Evolutionary conservation across 768 basidiomycete genomes (phyloP).

Genomic region (Suillus bovinus): DNA sequence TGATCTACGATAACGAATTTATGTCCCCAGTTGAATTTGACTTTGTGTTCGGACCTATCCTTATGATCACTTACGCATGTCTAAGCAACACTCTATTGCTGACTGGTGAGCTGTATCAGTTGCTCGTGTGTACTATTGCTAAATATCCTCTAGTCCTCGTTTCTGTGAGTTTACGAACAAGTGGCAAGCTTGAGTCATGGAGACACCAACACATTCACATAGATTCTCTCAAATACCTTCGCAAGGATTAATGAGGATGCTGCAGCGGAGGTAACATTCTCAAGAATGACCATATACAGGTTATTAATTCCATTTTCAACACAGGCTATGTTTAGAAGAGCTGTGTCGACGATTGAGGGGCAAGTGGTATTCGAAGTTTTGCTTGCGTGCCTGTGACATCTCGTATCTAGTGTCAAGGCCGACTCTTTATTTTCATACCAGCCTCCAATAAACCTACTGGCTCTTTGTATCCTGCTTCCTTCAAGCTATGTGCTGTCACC

Average conservation of each 20-base stretch:
- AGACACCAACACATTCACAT: conserved; percentile 19
- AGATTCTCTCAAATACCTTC: conserved; percentile 97
- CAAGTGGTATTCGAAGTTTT: conserved; percentile 27
- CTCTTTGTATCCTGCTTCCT: conserved; percentile 85
- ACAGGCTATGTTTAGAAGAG: conserved; percentile 92
- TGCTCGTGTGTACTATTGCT: conserved; percentile 6
- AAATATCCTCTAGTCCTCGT: conserved; percentile 58
- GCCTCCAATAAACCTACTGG: conserved; percentile 88
- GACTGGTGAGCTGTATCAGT: conserved; percentile 57
- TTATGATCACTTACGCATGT: conserved; percentile 91
- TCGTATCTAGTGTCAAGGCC: conserved; percentile 67
- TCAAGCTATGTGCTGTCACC: conserved; percentile 83
- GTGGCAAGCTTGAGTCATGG: conserved; percentile 13
- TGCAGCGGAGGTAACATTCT: conserved; percentile 69
- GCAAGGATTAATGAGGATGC: conserved; percentile 93
- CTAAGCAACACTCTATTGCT: conserved; percentile 90
- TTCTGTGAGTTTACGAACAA: conserved; percentile 50
- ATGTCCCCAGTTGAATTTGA: conserved; percentile 66
- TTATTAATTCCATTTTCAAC: conserved; percentile 6
- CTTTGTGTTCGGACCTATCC: conserved; percentile 83
- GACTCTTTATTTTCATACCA: conserved; percentile 94
- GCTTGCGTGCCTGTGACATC: conserved; percentile 8
- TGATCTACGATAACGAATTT: conserved; percentile 9
- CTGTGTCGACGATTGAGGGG: conserved; percentile 96
- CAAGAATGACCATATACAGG: neutral